These are phyloP conservation scores for Chaetomiaceae sp. DNA, from an alignment of 2,329 filamentous ascomycete species.

Conservation along the genomic window DNA sequence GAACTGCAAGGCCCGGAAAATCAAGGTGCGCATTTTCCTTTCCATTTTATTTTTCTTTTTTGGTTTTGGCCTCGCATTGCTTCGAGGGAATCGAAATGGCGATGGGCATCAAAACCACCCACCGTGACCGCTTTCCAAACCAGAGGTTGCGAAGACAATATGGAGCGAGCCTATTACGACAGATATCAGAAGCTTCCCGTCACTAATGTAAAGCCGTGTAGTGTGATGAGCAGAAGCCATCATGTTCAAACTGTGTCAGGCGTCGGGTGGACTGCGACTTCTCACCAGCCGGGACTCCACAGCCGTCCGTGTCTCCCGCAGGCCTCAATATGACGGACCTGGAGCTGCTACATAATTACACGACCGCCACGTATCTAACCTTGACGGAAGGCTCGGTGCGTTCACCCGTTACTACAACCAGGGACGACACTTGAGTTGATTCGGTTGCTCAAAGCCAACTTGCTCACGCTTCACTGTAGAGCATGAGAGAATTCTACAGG, in stretches of 20 bases:
- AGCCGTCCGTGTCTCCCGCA: not conserved
- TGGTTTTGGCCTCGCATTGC: not conserved
- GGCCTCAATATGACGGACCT: not conserved
- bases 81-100: too few species aligned
- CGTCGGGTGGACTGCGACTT: not conserved
- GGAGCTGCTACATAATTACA: conserved; percentile 1
- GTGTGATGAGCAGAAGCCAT: conserved; percentile 1
- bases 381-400: not conserved
- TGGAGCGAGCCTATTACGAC: too few species aligned
- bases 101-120: too few species aligned
- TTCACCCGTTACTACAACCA: too few species aligned
- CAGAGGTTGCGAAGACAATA: too few species aligned
- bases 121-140: too few species aligned
- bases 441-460: too few species aligned
- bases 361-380: not conserved
- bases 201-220: not conserved
- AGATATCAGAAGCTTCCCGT: too few species aligned
- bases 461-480: too few species aligned
- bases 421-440: too few species aligned
- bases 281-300: not conserved
- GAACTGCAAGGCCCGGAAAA: not conserved
- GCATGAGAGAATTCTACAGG: not conserved
- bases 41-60: not conserved
- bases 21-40: not conserved
- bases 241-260: not conserved